Conservation (phyloP, 1,284 basidiomycete species). For the Rhodotorula sp. region DNA sequence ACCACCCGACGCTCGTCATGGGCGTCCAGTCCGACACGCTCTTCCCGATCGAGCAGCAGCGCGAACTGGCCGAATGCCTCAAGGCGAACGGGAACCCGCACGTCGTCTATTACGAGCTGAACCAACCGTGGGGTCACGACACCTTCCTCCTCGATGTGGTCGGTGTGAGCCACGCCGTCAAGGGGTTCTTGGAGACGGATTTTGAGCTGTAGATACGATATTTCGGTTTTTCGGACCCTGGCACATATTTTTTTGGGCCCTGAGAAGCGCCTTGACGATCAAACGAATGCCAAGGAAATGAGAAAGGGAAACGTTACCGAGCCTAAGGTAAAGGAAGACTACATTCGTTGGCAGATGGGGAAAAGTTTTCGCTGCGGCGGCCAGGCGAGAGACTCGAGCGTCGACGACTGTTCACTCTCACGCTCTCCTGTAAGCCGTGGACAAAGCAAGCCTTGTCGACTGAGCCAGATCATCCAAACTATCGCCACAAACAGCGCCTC, state of each 20-base stretch:
- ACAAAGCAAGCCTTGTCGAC: too few species aligned
- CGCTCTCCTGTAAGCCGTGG: too few species aligned
- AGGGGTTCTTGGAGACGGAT: slow-evolving; percentile 61
- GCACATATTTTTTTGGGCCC: background rate
- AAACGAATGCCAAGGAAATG: background rate
- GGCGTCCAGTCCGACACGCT: slow-evolving; percentile 96
- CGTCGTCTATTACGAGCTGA: slow-evolving; percentile 95
- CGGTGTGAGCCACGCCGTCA: slow-evolving; percentile 73
- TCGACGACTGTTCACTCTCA: too few species aligned
- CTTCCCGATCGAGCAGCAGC: slow-evolving; percentile 95
- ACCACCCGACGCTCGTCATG: slow-evolving; percentile 81
- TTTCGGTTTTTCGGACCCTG: too few species aligned
- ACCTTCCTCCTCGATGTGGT: slow-evolving; percentile 85
- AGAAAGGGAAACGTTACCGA: background rate
- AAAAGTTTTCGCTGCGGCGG: too few species aligned
- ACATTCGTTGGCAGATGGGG: too few species aligned
- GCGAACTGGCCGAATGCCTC: slow-evolving; percentile 89
- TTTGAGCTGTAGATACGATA: slow-evolving; percentile 1
- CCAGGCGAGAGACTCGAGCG: too few species aligned
- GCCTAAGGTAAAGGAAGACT: too few species aligned
- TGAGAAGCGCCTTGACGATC: background rate
- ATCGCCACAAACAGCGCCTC: too few species aligned
- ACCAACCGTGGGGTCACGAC: slow-evolving; percentile 89
- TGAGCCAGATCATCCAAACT: too few species aligned
- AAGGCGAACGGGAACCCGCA: slow-evolving; percentile 79